Percentiles rank a stretch among this genome's conserved stretches.
Conservation (phyloP, 106 monocot genomes). For the Phalaenopsis aphrodite region DNA sequence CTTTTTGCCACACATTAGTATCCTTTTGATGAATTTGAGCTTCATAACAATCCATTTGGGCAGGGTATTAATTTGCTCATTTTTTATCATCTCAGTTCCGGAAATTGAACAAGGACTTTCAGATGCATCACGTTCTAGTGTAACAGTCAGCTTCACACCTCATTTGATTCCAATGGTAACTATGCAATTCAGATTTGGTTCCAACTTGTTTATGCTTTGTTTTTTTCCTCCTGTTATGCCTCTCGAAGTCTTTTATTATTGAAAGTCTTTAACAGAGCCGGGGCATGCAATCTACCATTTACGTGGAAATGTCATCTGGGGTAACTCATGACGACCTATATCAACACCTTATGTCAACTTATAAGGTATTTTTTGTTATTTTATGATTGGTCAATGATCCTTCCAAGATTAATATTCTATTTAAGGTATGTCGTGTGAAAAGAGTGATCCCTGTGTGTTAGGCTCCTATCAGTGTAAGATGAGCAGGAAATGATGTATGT, state of each 20-base stretch:
- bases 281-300: conserved; percentile 98
- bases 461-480: neutral
- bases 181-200: neutral
- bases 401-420: neutral
- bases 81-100: conserved; percentile 61
- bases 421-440: neutral
- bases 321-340: conserved; percentile 70
- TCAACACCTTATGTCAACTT: conserved; percentile 40
- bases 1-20: neutral
- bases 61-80: neutral
- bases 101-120: conserved; percentile 98
- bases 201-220: neutral
- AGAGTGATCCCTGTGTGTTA: neutral
- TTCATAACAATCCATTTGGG: no score
- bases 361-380: conserved; percentile 38
- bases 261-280: conserved; percentile 48
- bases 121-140: conserved; percentile 73
- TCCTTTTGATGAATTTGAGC: no score
- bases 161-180: conserved; percentile 97
- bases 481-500: neutral
- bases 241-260: neutral
- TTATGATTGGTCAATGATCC: neutral
- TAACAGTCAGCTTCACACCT: conserved; percentile 94
- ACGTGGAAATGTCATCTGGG: conserved; percentile 77
- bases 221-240: neutral